Evolutionary conservation across 1,139 yeast species (phyloP), one percentile per base, ranked within the genome.

Genomic region (Kluyveromyces sp.): DNA sequence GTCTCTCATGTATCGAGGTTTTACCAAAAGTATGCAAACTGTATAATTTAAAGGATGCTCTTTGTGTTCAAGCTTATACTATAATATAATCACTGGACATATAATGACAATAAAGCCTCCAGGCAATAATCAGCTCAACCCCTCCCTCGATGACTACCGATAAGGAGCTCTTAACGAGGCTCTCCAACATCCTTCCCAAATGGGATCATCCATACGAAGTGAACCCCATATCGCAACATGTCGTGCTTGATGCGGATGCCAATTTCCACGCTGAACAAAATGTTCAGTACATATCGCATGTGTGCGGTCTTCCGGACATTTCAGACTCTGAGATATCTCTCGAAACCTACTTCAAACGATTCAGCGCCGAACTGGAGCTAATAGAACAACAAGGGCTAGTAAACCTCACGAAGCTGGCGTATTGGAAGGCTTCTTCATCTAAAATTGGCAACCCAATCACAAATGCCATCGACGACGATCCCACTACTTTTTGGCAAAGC

Each of bases 401-500:
- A 3, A 96, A 92, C 59, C 73, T 92, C 15, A 87, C 95, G 1
- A 79, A 82, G 8, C 66, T 84, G 26, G 97, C 95, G 0, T 74
- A 81, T 32, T 92, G 98, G 97, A 75, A 80, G 37, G 78, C 87
- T 0, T 84, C 95, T 1, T 82, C 95, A 0, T 68, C 48, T 55
- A 92, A 89, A 54, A 75, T 74, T 17, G 94, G 92, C 0, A 79
- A 71, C 54, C 94, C 94, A 0, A 71, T 87, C 11, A 67, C 67
- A 18, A 83, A 82, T 52, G 69, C 92, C 9, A 68, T 94, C 29
- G 87, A 84, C 43, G 94, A 86, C 56, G 75, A 80, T 15, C 84
- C 94, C 0, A 73, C 74, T 34, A 68, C 81, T 2, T 89, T 73
- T 61, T 94, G 99, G 99, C 98, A 94, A 61, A 84, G 95, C 42